These are phyloP conservation scores for Melastoma candidum DNA, from an alignment of 441 rosid species.

Conservation along the genomic window DNA sequence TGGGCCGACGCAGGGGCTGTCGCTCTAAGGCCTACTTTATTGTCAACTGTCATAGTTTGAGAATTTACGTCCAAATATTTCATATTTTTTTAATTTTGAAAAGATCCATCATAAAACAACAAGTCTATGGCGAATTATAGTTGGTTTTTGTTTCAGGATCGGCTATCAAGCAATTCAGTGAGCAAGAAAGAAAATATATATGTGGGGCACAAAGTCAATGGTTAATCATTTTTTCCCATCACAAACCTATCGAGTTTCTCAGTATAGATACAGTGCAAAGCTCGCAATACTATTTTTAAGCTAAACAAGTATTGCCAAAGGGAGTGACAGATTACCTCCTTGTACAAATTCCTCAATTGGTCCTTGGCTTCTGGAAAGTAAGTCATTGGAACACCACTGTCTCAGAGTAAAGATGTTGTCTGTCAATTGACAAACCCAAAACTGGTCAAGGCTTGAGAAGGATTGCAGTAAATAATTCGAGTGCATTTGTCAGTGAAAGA, in stretches of 20 bases:
- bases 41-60: no score
- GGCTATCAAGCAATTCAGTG: no score
- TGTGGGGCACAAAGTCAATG: no score
- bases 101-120: no score
- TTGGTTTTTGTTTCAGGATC: no score
- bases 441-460: not conserved
- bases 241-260: not conserved
- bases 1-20: no score
- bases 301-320: not conserved
- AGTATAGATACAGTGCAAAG: not conserved
- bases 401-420: constrained; percentile 76
- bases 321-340: constrained; percentile 35
- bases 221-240: no score
- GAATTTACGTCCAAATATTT: no score
- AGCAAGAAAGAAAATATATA: no score
- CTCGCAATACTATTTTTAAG: not conserved
- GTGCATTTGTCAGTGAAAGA: constrained; percentile 2
- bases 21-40: no score
- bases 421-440: constrained; percentile 12
- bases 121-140: no score
- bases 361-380: constrained; percentile 71
- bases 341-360: constrained; percentile 63
- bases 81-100: no score
- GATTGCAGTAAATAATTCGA: not conserved
- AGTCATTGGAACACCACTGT: constrained; percentile 72